These are phyloP conservation scores for Colletotrichum sp. DNA, from an alignment of 2,329 filamentous ascomycete genomes.

Conservation along the genomic window DNA sequence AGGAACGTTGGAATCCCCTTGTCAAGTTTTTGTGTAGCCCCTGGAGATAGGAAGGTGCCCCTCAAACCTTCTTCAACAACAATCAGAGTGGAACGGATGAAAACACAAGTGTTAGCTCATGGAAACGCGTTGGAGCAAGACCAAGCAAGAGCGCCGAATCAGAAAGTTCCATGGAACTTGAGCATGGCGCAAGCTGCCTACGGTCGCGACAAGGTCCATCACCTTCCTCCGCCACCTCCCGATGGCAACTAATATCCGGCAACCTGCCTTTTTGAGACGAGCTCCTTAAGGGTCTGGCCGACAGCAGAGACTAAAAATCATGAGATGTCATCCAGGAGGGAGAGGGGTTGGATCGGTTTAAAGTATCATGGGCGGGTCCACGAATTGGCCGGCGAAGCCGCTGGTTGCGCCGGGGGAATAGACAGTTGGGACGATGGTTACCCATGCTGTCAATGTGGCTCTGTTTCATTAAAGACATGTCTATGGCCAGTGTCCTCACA, in stretches of 20 bases:
- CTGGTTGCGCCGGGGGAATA: background rate
- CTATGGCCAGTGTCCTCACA: background rate
- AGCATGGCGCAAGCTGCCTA: fast-evolving
- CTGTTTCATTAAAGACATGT: background rate
- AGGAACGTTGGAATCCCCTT: background rate
- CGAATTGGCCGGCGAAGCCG: background rate
- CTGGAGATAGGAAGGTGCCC: background rate
- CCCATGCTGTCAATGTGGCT: background rate
- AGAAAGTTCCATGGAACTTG: background rate
- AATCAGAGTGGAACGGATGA: background rate
- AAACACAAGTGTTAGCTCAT: fast-evolving
- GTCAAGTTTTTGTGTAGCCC: background rate
- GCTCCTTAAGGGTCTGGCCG: background rate
- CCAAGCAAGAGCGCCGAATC: background rate
- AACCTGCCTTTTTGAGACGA: background rate
- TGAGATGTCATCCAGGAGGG: background rate
- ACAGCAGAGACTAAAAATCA: background rate
- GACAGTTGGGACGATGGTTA: background rate
- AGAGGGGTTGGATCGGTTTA: background rate
- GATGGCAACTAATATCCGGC: background rate
- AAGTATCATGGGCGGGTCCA: background rate
- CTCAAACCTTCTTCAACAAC: background rate
- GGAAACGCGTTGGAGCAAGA: background rate
- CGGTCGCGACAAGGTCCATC: background rate
- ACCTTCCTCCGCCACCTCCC: background rate